phyloP scores from a whole-genome alignment of 163 green algal species.

The Chlamydomonas reinhardtii region DNA sequence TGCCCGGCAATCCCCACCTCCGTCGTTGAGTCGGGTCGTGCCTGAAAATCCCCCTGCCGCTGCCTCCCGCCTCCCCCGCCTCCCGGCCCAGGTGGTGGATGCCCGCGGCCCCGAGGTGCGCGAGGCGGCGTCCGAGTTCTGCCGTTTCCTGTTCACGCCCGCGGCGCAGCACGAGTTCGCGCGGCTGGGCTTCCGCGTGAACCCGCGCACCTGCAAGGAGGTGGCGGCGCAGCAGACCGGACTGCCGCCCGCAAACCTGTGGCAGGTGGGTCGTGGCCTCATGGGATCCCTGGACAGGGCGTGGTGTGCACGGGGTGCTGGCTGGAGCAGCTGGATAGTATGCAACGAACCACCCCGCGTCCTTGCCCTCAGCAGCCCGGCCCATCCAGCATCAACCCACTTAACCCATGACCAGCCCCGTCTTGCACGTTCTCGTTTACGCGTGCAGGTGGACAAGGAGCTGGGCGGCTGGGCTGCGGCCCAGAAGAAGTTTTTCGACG shows the following conservation, averaged over 20 bases:
- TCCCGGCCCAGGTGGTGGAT: slow-evolving; percentile 55
- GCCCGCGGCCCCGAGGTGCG: slow-evolving; percentile 48
- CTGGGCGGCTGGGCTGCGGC: slow-evolving; percentile 77
- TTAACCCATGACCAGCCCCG: not conserved
- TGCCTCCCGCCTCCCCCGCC: too few relatives aligned
- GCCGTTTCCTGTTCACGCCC: slow-evolving; percentile 80
- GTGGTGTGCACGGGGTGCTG: too few relatives aligned
- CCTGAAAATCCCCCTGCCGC: too few relatives aligned
- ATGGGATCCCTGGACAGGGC: not conserved
- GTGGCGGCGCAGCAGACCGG: slow-evolving; percentile 46
- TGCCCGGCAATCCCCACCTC: too few relatives aligned
- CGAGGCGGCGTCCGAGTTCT: slow-evolving; percentile 78
- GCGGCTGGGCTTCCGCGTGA: slow-evolving; percentile 78
- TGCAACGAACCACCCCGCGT: too few relatives aligned
- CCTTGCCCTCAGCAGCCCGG: too few relatives aligned
- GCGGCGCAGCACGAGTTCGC: slow-evolving; percentile 82
- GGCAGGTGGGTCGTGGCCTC: slow-evolving; percentile 27
- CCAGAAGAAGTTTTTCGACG: slow-evolving; percentile 81
- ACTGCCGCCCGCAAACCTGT: slow-evolving; percentile 52
- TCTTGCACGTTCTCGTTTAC: too few relatives aligned
- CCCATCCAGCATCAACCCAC: too few relatives aligned
- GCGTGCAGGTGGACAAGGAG: slow-evolving; percentile 82
- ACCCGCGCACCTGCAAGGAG: slow-evolving; percentile 60
- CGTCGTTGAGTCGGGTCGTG: too few relatives aligned
- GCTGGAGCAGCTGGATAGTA: too few relatives aligned